phyloP scores from a whole-genome alignment of 768 basidiomycete genomes.

The Phanerochaete sordida region DNA sequence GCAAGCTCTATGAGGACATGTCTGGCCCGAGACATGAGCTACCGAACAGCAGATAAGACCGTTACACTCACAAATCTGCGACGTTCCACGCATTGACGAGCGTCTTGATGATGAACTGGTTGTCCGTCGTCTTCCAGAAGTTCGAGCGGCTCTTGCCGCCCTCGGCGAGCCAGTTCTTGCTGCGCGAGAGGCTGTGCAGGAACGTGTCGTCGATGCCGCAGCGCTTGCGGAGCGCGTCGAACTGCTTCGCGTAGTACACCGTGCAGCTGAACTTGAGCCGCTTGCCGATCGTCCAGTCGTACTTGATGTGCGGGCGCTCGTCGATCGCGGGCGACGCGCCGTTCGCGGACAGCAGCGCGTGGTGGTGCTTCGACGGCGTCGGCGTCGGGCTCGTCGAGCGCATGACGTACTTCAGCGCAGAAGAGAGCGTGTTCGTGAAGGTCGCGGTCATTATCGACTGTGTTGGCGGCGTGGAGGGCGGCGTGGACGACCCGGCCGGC shows the following conservation, averaged over 20 bases:
- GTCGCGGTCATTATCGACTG: slow-evolving; percentile 29
- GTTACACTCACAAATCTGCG: slow-evolving; percentile 63
- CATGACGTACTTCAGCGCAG: slow-evolving; percentile 59
- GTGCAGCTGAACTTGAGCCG: slow-evolving; percentile 76
- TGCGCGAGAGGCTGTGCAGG: slow-evolving; percentile 55
- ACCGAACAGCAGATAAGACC: not conserved
- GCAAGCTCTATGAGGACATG: slow-evolving; percentile 76
- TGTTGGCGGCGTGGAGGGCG: slow-evolving; percentile 8
- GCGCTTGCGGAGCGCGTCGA: slow-evolving; percentile 59
- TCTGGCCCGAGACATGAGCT: too few relatives aligned
- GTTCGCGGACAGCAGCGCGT: slow-evolving; percentile 42
- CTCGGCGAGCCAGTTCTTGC: slow-evolving; percentile 67
- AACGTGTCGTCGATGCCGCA: slow-evolving; percentile 64
- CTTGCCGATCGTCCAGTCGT: slow-evolving; percentile 76
- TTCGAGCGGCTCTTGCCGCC: slow-evolving; percentile 80
- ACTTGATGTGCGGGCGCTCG: slow-evolving; percentile 78
- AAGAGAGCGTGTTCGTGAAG: slow-evolving; percentile 51
- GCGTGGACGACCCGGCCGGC: not conserved
- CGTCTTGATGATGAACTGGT: slow-evolving; percentile 81
- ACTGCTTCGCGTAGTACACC: slow-evolving; percentile 80
- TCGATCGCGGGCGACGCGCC: slow-evolving; percentile 43
- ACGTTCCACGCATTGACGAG: slow-evolving; percentile 86
- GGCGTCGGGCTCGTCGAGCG: slow-evolving; percentile 32
- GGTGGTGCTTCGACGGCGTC: slow-evolving; percentile 42
- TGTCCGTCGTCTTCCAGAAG: slow-evolving; percentile 81